Evolutionary conservation across 164 flowering plant genomes (phyloP).

Genomic region (Macadamia tetraphylla): DNA sequence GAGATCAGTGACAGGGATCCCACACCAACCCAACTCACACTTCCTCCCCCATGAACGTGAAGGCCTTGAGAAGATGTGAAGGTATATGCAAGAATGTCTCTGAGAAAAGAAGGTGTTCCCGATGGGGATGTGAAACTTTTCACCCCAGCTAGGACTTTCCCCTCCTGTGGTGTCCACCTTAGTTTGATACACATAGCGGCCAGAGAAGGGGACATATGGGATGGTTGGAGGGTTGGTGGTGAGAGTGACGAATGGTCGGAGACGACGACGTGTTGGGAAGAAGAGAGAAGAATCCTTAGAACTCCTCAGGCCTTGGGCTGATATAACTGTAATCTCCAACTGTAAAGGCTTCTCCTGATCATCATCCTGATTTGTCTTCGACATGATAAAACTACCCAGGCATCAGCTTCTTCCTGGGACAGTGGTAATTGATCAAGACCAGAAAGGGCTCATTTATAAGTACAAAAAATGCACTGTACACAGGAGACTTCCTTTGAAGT

Average conservation of each 20-base stretch:
- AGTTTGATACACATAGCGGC: slow-evolving; percentile 15
- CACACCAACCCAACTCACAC: slow-evolving; percentile 34
- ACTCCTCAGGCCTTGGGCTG: slow-evolving; percentile 35
- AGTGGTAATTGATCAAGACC: too few relatives aligned
- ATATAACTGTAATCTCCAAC: slow-evolving; percentile 33
- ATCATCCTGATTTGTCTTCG: too few relatives aligned
- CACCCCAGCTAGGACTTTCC: slow-evolving; percentile 35
- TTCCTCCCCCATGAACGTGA: slow-evolving; percentile 14
- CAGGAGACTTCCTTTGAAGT: too few relatives aligned
- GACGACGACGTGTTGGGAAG: slow-evolving; percentile 19
- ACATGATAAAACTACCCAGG: too few relatives aligned
- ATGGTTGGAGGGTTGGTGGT: slow-evolving; percentile 8
- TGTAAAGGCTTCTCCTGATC: not conserved
- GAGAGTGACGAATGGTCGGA: slow-evolving; percentile 32
- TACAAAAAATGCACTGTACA: too few relatives aligned
- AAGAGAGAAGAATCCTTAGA: slow-evolving; percentile 3
- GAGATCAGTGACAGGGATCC: slow-evolving; percentile 31
- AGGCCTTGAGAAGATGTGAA: slow-evolving; percentile 30
- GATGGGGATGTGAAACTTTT: slow-evolving; percentile 26
- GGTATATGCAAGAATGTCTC: slow-evolving; percentile 17
- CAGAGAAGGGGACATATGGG: not conserved
- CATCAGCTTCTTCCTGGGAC: too few relatives aligned
- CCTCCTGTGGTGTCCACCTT: slow-evolving; percentile 29
- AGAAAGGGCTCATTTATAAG: too few relatives aligned
- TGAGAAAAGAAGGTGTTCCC: slow-evolving; percentile 17